Percentiles rank a stretch among this genome's conserved stretches.
Evolutionary conservation across 2,329 filamentous ascomycete genomes (phyloP).

Genomic region (Pyricularia sp.): DNA sequence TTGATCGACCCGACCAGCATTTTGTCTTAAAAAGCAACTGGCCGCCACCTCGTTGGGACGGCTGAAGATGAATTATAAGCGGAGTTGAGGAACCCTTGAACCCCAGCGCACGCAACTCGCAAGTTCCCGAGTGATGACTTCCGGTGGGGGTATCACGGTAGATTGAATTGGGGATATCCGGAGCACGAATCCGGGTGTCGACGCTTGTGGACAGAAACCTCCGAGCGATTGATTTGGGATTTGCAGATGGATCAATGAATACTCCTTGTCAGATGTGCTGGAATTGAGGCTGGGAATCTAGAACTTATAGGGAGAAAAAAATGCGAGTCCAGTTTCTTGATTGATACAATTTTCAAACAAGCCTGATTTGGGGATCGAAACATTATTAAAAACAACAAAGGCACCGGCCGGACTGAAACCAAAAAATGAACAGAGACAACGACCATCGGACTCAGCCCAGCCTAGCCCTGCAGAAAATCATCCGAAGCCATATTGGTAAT

Average conservation of each 20-base stretch:
- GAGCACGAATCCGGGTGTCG: neutral
- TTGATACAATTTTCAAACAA: neutral
- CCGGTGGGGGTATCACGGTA: neutral
- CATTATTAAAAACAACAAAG: neutral
- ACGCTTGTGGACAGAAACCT: neutral
- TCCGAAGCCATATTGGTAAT: neutral
- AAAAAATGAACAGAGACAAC: neutral
- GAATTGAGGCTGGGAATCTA: neutral
- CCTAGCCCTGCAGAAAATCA: neutral
- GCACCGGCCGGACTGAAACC: neutral
- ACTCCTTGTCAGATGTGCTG: neutral
- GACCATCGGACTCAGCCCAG: neutral
- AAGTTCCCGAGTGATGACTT: neutral
- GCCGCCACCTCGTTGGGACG: neutral
- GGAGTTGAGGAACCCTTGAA: neutral
- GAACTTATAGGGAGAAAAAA: neutral
- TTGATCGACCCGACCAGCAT: neutral
- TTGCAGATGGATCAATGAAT: neutral
- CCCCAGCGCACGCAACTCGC: neutral
- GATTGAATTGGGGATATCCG: constrained; percentile 6
- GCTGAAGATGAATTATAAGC: neutral
- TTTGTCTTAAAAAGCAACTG: neutral
- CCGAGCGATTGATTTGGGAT: neutral
- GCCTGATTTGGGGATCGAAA: neutral
- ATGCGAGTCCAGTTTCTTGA: neutral